Evolutionary conservation across 139 green algal genomes (phyloP).

Genomic region (Tetraselmis chui): DNA sequence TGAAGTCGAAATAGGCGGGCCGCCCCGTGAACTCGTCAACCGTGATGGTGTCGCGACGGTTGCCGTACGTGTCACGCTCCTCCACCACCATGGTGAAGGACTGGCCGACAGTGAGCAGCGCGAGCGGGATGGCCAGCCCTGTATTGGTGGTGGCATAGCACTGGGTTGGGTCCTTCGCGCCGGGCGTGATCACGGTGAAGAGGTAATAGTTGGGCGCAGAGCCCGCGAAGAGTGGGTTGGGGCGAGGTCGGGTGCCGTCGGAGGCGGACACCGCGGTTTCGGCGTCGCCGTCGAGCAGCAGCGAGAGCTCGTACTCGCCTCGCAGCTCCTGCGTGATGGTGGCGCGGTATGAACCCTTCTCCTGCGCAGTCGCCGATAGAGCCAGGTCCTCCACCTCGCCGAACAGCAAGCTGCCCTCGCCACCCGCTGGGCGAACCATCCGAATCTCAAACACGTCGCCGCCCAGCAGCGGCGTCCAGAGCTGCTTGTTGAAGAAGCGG

Average conservation of each 20-base stretch:
- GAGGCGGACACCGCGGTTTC: not conserved
- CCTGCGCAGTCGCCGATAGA: not conserved
- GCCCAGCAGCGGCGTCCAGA: conserved; percentile 3
- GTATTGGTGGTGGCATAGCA: not conserved
- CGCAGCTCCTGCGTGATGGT: conserved; percentile 1
- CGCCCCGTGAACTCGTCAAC: not conserved
- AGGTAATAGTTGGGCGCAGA: not conserved
- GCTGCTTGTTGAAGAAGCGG: conserved; percentile 7
- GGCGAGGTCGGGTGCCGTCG: not conserved
- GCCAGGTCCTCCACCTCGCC: not conserved
- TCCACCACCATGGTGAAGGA: not conserved
- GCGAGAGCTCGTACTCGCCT: not conserved
- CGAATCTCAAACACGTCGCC: not conserved
- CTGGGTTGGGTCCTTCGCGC: not conserved
- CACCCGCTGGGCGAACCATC: conserved; percentile 2
- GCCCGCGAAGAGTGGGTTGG: not conserved
- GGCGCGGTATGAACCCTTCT: conserved; percentile 7
- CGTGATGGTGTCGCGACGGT: not conserved
- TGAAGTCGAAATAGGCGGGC: conserved; percentile 1
- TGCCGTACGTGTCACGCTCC: conserved; percentile 6
- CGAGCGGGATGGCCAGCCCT: not conserved
- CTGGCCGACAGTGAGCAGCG: not conserved
- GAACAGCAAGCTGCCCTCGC: not conserved
- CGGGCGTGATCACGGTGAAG: not conserved
- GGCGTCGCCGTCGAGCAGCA: conserved; percentile 3